A percentile compares a stretch with the other conserved stretches of the same genome.
Conservation (phyloP, 2,329 filamentous ascomycete species). For the Trichoderma sp. region DNA sequence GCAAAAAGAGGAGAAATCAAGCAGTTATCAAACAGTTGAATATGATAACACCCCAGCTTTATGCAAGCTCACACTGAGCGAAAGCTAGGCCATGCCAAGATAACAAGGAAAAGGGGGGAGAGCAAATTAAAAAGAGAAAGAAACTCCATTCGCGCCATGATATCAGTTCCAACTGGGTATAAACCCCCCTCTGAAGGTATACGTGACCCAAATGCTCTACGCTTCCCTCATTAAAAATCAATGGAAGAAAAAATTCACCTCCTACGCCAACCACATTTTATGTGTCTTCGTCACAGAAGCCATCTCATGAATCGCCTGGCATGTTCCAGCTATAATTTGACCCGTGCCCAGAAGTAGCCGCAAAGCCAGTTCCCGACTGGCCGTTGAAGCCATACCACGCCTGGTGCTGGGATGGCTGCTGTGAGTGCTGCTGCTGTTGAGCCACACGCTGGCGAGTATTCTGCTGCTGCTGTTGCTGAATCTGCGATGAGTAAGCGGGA, state of each 20-base stretch:
- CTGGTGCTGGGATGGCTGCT: conserved; percentile 22
- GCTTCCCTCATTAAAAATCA: conserved; percentile 11
- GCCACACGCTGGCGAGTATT: conserved; percentile 12
- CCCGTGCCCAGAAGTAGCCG: conserved; percentile 23
- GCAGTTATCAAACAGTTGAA: background rate
- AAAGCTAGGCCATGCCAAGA: background rate
- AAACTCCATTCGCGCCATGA: background rate
- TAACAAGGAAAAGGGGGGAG: background rate
- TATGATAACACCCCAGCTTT: background rate
- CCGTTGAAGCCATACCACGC: conserved; percentile 32
- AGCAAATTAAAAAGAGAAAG: background rate
- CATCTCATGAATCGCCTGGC: conserved; percentile 19
- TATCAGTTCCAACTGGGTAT: background rate
- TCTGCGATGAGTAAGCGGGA: conserved; percentile 7
- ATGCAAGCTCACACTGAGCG: background rate
- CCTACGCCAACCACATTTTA: background rate
- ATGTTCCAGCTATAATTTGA: conserved; percentile 29
- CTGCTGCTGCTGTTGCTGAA: conserved; percentile 18
- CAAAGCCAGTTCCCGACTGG: conserved; percentile 23
- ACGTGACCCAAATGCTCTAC: background rate
- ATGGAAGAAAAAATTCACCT: background rate
- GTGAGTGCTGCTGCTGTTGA: conserved; percentile 16
- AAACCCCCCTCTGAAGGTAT: background rate
- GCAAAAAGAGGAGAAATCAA: background rate
- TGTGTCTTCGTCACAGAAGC: background rate